Percentiles rank a stretch among this genome's conserved stretches.
Conservation (phyloP, 768 basidiomycete genomes). For the Strobilomyces echinocephalus region DNA sequence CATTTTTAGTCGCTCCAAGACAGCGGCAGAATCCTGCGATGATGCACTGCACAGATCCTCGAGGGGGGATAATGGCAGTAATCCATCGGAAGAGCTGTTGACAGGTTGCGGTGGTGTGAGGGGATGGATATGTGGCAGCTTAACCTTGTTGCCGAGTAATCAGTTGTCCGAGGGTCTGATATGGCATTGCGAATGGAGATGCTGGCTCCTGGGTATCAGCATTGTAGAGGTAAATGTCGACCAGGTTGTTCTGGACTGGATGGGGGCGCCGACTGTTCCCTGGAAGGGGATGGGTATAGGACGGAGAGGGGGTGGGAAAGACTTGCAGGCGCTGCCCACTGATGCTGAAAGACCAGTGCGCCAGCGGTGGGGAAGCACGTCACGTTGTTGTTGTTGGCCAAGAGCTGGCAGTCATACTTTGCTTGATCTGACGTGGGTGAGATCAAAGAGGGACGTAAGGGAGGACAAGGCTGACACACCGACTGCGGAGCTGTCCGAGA, state of each 20-base stretch:
- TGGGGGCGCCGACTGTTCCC: slow-evolving; percentile 75
- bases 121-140: slow-evolving; percentile 39
- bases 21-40: slow-evolving; percentile 57
- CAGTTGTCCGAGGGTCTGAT: slow-evolving; percentile 24
- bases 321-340: slow-evolving; percentile 80
- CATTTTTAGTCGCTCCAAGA: slow-evolving; percentile 55
- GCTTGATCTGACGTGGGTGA: slow-evolving; percentile 33
- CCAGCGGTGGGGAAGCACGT: slow-evolving; percentile 69
- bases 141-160: slow-evolving; percentile 34
- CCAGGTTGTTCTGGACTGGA: slow-evolving; percentile 54
- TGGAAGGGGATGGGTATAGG: slow-evolving; percentile 29
- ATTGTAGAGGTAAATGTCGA: slow-evolving; percentile 75
- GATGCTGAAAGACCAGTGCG: slow-evolving; percentile 58
- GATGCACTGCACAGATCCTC: slow-evolving; percentile 54
- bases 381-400: slow-evolving; percentile 64
- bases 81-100: slow-evolving; percentile 42
- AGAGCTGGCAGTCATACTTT: slow-evolving; percentile 43
- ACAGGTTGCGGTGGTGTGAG: slow-evolving; percentile 26
- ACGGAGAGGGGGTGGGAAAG: slow-evolving; percentile 4
- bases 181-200: slow-evolving; percentile 31
- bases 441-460: slow-evolving; percentile 3
- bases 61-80: slow-evolving; percentile 66
- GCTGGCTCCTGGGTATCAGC: slow-evolving; percentile 59
- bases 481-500: slow-evolving; percentile 24
- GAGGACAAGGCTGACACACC: slow-evolving; percentile 21